A percentile compares a stretch with the other conserved stretches of the same genome.
phyloP scores from a whole-genome alignment of 139 green algal genomes.

The Picochlorum sp. region DNA sequence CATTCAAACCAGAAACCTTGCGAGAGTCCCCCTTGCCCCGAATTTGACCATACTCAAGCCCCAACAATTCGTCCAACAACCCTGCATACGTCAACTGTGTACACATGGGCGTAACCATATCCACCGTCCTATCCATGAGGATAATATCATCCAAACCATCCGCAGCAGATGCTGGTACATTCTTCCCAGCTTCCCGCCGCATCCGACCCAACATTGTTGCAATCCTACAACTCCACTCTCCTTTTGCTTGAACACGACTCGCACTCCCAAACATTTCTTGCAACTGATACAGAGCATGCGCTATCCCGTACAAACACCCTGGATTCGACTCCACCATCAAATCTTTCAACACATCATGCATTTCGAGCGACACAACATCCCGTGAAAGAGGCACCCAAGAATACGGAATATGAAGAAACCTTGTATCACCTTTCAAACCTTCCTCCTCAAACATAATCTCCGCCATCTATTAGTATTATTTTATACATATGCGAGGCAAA shows the following conservation, averaged over 20 bases:
- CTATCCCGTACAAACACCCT: constrained; percentile 55
- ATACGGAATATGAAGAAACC: constrained; percentile 52
- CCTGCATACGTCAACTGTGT: constrained; percentile 96
- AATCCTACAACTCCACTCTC: constrained; percentile 52
- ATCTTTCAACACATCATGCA: constrained; percentile 52
- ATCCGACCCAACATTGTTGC: constrained; percentile 59
- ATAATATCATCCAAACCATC: constrained; percentile 45
- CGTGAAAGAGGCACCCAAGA: constrained; percentile 80
- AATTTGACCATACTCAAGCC: constrained; percentile 50
- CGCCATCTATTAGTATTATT: neutral
- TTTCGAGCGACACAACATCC: constrained; percentile 81
- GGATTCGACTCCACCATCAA: constrained; percentile 60
- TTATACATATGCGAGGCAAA: no score
- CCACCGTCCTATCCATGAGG: constrained; percentile 76
- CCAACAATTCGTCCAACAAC: constrained; percentile 83
- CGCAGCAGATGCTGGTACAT: constrained; percentile 16
- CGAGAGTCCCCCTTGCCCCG: neutral
- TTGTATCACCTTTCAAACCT: constrained; percentile 61
- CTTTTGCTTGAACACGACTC: constrained; percentile 65
- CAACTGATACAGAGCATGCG: constrained; percentile 58
- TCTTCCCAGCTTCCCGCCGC: constrained; percentile 47
- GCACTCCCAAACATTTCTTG: constrained; percentile 66
- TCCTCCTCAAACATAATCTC: constrained; percentile 73
- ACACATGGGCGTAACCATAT: constrained; percentile 79
- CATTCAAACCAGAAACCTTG: constrained; percentile 38